Evolutionary conservation across 1,284 basidiomycete genomes (phyloP).

Genomic region (Caloboletus inedulis): DNA sequence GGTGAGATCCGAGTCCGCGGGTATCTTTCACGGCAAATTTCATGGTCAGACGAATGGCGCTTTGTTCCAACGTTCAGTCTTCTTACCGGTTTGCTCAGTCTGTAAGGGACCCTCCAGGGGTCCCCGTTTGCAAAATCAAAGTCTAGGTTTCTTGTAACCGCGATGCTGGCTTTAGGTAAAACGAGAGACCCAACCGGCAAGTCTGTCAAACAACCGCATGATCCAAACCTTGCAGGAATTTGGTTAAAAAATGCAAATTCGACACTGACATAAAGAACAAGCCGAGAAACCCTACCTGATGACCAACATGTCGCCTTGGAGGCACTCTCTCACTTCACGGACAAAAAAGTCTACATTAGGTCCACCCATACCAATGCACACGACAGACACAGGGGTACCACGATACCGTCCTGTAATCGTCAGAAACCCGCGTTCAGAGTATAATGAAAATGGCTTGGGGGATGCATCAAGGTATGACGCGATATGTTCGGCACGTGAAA

Average conservation of each 20-base stretch:
- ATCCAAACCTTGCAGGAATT: conserved; percentile 56
- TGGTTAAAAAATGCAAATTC: conserved; percentile 3
- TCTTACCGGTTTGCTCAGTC: conserved; percentile 66
- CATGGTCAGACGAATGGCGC: conserved; percentile 2
- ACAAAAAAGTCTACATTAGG: conserved; percentile 85
- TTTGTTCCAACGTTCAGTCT: background rate
- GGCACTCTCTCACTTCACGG: conserved; percentile 74
- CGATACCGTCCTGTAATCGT: conserved; percentile 78
- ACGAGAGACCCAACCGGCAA: conserved; percentile 73
- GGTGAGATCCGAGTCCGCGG: conserved; percentile 55
- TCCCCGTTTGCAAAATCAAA: conserved; percentile 60
- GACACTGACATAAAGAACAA: background rate
- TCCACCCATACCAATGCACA: conserved; percentile 82
- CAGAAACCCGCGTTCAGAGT: conserved; percentile 75
- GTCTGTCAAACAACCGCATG: conserved; percentile 73
- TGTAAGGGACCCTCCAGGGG: conserved; percentile 54
- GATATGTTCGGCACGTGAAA: conserved; percentile 63
- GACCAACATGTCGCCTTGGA: conserved; percentile 74
- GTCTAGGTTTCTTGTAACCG: conserved; percentile 74
- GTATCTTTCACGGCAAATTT: conserved; percentile 38
- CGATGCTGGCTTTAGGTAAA: conserved; percentile 64
- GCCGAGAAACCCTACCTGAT: conserved; percentile 50
- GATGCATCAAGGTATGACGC: conserved; percentile 57
- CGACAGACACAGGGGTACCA: conserved; percentile 65
- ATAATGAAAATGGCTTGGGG: conserved; percentile 58